Percentiles rank a stretch among this genome's conserved stretches.
phyloP scores from a whole-genome alignment of 2,329 filamentous ascomycete species.

The Endothia cerciana region DNA sequence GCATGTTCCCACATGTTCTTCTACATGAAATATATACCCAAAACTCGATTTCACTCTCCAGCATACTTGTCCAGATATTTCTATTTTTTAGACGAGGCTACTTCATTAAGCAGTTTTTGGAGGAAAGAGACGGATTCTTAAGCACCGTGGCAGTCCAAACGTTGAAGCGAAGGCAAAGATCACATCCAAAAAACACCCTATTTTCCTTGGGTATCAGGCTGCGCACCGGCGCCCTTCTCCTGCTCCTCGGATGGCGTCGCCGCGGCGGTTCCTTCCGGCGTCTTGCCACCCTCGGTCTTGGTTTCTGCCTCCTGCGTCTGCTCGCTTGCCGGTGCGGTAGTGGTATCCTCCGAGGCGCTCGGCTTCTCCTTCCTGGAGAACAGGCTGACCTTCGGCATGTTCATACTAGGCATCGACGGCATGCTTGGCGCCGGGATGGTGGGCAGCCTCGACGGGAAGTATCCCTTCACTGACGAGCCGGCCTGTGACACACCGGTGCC shows the following conservation, averaged over 20 bases:
- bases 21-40: background rate
- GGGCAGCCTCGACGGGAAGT: constrained; percentile 49
- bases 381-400: constrained; percentile 22
- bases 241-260: background rate
- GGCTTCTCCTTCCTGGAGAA: constrained; percentile 30
- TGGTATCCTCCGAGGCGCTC: constrained; percentile 11
- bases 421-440: constrained; percentile 39
- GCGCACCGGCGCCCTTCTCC: background rate
- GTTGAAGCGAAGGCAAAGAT: background rate
- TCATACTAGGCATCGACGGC: constrained; percentile 30
- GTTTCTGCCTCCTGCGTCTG: background rate
- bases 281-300: background rate
- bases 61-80: background rate
- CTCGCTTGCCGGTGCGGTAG: background rate
- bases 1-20: background rate
- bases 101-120: background rate
- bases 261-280: background rate
- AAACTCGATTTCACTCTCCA: background rate
- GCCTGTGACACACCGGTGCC: constrained; percentile 47
- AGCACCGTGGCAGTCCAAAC: background rate
- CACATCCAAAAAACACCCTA: constrained; percentile 8
- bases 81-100: background rate
- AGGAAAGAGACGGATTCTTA: background rate
- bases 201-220: constrained; percentile 3
- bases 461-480: constrained; percentile 50